Evolutionary conservation across 148 eudicot genomes (phyloP), one percentile per base, ranked within the genome.

Genomic region (Rhododendron ovatum): DNA sequence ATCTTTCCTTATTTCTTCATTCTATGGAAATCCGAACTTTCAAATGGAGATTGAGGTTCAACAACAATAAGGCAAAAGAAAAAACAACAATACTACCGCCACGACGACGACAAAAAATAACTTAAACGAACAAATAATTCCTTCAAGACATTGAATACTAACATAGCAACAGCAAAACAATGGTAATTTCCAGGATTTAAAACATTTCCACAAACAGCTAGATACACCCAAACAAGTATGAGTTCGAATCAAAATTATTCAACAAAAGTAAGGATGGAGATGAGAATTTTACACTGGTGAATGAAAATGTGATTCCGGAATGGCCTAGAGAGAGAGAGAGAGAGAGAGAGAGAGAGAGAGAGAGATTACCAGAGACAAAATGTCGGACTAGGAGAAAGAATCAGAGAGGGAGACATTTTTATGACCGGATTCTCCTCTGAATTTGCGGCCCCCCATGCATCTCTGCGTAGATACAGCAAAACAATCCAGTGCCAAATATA

Each of bases 331-430:
- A 48, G 82, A 47, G 81, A 48, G 35, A 78, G 20, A 11, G 59
- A 26, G 33, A 26, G 37, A 3, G 57, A 26, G 82, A 48, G 82
- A 48, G 82, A 48, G 37, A 79, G 20, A 12, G 59, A 28, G 37
- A 28, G 39, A 5, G 67, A 74, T 77, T 86, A 87, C 88, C 90
- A 84, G 53, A 71, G 53, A 82, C 65, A 28, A 48, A 37, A 61
- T 82, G 50, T 17, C 84, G 74, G 84, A 53, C 61, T 80, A 37
- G 35, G 67, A 51, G 82, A 51, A 30, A 30, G 82, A 80, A 78
- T 47, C 41, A 39, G 67, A 35, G 71, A 13, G 73, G 61, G 41
- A 39, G 41, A 39, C 41, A 3, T 78, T 78, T 83, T 71, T 85
- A 59, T 85, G 28, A 59, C 48, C 9, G 47, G 47, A 45, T 45